These are phyloP conservation scores for Daldinia bambusicola DNA, from an alignment of 495 filamentous ascomycete species.

Conservation along the genomic window DNA sequence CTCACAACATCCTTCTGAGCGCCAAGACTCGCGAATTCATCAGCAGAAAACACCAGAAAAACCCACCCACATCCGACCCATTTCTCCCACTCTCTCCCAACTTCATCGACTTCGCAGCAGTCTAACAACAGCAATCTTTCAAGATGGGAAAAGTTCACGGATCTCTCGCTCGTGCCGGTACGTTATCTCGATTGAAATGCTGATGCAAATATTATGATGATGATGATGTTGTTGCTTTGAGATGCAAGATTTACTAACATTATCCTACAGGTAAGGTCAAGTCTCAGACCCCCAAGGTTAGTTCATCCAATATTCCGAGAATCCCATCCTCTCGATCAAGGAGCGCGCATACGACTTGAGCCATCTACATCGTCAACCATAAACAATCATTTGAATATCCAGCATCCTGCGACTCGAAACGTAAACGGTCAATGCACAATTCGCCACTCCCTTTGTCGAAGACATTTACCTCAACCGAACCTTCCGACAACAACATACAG, in stretches of 20 bases:
- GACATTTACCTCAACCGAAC: slow-evolving; percentile 3
- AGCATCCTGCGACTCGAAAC: slow-evolving; percentile 8
- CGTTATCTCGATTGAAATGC: slow-evolving; percentile 16
- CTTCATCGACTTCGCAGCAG: slow-evolving; percentile 31
- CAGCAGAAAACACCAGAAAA: slow-evolving; percentile 8
- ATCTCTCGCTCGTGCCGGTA: slow-evolving; percentile 93
- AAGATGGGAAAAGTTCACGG: slow-evolving; percentile 93
- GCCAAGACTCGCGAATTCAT: slow-evolving; percentile 39
- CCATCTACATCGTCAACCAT: background rate
- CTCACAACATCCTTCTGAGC: slow-evolving; percentile 3
- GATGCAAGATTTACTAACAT: slow-evolving; percentile 27
- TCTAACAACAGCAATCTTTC: slow-evolving; percentile 22
- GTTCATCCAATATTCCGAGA: slow-evolving; percentile 20
- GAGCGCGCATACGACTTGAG: slow-evolving; percentile 24
- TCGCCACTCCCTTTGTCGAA: slow-evolving; percentile 23
- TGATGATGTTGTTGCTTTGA: background rate
- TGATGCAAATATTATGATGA: background rate
- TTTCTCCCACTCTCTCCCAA: slow-evolving; percentile 28
- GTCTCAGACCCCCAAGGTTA: slow-evolving; percentile 58
- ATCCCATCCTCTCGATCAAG: slow-evolving; percentile 15
- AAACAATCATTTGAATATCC: background rate
- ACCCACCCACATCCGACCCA: slow-evolving; percentile 26
- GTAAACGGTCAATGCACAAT: background rate
- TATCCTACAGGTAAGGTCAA: slow-evolving; percentile 56
- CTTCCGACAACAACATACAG: background rate